Percentiles rank a stretch among this genome's conserved stretches.
These are phyloP conservation scores for Globisporangium canariense DNA, from an alignment of 352 stramenopile species.

Conservation along the genomic window DNA sequence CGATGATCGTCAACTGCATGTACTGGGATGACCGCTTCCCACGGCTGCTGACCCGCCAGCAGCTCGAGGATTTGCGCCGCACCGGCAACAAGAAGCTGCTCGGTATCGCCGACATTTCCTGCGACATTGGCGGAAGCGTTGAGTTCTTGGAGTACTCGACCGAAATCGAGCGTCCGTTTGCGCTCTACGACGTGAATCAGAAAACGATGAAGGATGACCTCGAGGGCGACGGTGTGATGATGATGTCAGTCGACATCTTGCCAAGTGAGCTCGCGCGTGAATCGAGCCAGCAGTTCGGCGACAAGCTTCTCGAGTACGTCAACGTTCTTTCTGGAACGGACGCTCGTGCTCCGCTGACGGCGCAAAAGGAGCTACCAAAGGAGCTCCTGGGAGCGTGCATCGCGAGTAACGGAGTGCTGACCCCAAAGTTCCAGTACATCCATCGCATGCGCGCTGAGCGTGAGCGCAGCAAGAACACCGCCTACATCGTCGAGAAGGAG, in stretches of 20 bases:
- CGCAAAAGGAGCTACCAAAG: conserved; percentile 56
- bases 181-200: conserved; percentile 82
- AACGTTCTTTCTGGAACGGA: conserved; percentile 51
- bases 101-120: conserved; percentile 94
- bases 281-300: conserved; percentile 94
- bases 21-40: conserved; percentile 96
- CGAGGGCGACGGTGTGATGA: conserved; percentile 81
- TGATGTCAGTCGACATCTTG: conserved; percentile 96
- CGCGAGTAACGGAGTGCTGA: conserved; percentile 82
- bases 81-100: conserved; percentile 81
- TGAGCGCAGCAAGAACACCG: conserved; percentile 62
- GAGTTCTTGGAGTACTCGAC: conserved; percentile 93
- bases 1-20: conserved; percentile 94
- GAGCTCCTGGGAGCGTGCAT: conserved; percentile 91
- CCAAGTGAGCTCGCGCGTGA: conserved; percentile 93
- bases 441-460: conserved; percentile 85
- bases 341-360: conserved; percentile 44
- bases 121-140: conserved; percentile 92
- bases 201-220: conserved; percentile 70
- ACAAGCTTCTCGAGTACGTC: conserved; percentile 89
- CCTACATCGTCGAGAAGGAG: conserved; percentile 66
- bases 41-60: conserved; percentile 89
- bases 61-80: conserved; percentile 74
- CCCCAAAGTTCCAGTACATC: conserved; percentile 91
- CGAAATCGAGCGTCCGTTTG: conserved; percentile 94